Conservation (phyloP, 352 stramenopile genomes). For the Phytophthora macrochlamydospora region DNA sequence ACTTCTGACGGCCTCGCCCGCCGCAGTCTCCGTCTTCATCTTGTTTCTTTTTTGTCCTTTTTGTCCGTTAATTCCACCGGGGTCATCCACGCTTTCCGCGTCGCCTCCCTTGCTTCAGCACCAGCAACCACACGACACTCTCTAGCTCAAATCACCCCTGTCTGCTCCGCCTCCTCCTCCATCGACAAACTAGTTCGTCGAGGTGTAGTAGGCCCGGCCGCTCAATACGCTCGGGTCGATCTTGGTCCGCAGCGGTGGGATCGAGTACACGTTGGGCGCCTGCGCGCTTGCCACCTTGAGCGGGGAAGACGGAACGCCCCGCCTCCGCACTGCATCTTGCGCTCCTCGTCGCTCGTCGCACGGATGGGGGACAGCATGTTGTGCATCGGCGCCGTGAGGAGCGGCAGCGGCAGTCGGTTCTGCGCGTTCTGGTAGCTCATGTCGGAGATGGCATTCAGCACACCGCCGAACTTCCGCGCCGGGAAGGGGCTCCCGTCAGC, state of each 20-base stretch:
- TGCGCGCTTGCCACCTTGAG: slow-evolving; percentile 56
- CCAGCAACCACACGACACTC: slow-evolving; percentile 29
- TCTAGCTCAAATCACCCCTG: slow-evolving; percentile 9
- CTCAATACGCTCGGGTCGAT: slow-evolving; percentile 73
- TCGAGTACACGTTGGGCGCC: slow-evolving; percentile 47
- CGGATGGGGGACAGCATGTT: slow-evolving; percentile 35
- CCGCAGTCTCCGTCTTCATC: slow-evolving; percentile 38
- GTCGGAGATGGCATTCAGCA: slow-evolving; percentile 52
- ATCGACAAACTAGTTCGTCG: slow-evolving; percentile 47
- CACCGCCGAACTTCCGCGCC: slow-evolving; percentile 38
- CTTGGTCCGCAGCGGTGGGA: slow-evolving; percentile 81
- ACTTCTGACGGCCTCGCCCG: slow-evolving; percentile 27
- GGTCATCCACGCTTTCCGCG: slow-evolving; percentile 2
- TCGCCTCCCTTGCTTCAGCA: slow-evolving; percentile 30
- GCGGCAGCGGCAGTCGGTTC: slow-evolving; percentile 36
- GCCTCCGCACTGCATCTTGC: slow-evolving; percentile 30
- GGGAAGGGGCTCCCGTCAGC: slow-evolving; percentile 35
- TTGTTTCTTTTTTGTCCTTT: slow-evolving; percentile 36
- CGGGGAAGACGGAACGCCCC: slow-evolving; percentile 59
- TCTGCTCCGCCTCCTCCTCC: slow-evolving; percentile 19
- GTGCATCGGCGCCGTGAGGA: slow-evolving; percentile 28
- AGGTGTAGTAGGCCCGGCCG: slow-evolving; percentile 48
- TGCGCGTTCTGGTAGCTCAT: slow-evolving; percentile 64
- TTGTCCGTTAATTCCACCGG: slow-evolving; percentile 30
- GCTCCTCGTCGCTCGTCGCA: slow-evolving; percentile 35